Percentiles rank a stretch among this genome's conserved stretches.
Evolutionary conservation across 1,284 basidiomycete species (phyloP).

Genomic region (Tilletiaria anomala): DNA sequence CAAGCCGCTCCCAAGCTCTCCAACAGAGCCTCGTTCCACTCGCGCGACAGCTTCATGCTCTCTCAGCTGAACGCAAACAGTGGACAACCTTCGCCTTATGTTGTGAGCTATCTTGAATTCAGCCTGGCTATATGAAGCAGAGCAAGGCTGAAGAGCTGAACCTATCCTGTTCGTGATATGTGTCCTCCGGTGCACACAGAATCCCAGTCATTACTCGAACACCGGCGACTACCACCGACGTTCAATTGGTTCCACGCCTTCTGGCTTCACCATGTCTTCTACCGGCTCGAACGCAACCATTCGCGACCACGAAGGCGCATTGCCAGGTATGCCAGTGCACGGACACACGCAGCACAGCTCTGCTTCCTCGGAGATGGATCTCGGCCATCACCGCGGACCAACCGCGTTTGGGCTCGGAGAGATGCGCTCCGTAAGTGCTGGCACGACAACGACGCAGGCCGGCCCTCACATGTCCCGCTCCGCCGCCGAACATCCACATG

Average conservation of each 20-base stretch:
- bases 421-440: slow-evolving; percentile 5
- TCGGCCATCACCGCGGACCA: slow-evolving; percentile 7
- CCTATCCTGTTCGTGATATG: not conserved
- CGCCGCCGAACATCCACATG: no score
- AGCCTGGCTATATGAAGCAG: no score
- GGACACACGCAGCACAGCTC: slow-evolving; percentile 2
- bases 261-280: slow-evolving; percentile 4
- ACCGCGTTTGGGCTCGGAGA: slow-evolving; percentile 3
- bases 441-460: slow-evolving; percentile 15
- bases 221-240: slow-evolving; percentile 26
- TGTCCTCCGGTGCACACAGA: slow-evolving; percentile 2
- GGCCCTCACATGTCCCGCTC: no score
- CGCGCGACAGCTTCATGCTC: slow-evolving; percentile 13
- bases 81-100: slow-evolving; percentile 17
- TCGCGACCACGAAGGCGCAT: no score
- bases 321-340: no score
- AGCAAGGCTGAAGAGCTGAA: no score
- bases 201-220: slow-evolving; percentile 27
- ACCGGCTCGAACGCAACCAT: no score
- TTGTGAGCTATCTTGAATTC: no score
- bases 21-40: slow-evolving; percentile 19
- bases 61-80: slow-evolving; percentile 17
- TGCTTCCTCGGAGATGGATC: slow-evolving; percentile 8
- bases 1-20: not conserved
- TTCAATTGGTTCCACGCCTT: slow-evolving; percentile 11